These are phyloP conservation scores for Podospora bellae-mahoneyi DNA, from an alignment of 495 filamentous ascomycete genomes.

Conservation along the genomic window DNA sequence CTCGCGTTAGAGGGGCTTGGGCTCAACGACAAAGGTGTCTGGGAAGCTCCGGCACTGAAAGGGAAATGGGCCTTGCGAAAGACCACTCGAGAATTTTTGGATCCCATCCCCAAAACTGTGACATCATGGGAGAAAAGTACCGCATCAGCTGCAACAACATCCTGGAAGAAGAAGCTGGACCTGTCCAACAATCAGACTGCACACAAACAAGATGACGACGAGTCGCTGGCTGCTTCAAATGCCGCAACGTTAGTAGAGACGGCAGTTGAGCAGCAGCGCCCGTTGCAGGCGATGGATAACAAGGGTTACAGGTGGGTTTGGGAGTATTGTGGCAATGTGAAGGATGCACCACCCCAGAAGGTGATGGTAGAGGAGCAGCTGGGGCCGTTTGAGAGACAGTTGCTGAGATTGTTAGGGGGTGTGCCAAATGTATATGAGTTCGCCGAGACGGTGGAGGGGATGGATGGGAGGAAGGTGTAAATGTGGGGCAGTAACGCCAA, in stretches of 20 bases:
- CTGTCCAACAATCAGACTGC: not conserved
- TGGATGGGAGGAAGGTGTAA: slow-evolving; percentile 10
- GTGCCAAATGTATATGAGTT: slow-evolving; percentile 36
- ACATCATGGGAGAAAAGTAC: slow-evolving; percentile 32
- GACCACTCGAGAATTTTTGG: slow-evolving; percentile 27
- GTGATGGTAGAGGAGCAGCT: slow-evolving; percentile 49
- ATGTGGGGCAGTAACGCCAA: not conserved
- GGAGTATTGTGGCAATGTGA: slow-evolving; percentile 47
- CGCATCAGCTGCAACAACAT: not conserved
- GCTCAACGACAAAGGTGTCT: slow-evolving; percentile 51
- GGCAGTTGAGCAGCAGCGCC: slow-evolving; percentile 19
- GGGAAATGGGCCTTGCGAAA: slow-evolving; percentile 40
- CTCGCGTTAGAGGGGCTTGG: slow-evolving; percentile 53
- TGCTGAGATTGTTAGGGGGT: slow-evolving; percentile 44
- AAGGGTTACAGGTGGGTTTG: slow-evolving; percentile 46
- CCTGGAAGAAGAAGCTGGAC: not conserved
- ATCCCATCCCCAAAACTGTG: slow-evolving; percentile 36
- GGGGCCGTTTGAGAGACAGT: slow-evolving; percentile 48
- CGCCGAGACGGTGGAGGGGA: slow-evolving; percentile 25
- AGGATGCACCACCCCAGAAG: slow-evolving; percentile 34
- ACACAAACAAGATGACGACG: not conserved
- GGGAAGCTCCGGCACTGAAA: slow-evolving; percentile 51
- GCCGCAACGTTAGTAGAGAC: slow-evolving; percentile 10
- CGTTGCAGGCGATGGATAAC: slow-evolving; percentile 7
- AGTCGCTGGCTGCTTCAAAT: not conserved